These are phyloP conservation scores for Heritiera littoralis DNA, from an alignment of 345 rosid species.

Conservation along the genomic window DNA sequence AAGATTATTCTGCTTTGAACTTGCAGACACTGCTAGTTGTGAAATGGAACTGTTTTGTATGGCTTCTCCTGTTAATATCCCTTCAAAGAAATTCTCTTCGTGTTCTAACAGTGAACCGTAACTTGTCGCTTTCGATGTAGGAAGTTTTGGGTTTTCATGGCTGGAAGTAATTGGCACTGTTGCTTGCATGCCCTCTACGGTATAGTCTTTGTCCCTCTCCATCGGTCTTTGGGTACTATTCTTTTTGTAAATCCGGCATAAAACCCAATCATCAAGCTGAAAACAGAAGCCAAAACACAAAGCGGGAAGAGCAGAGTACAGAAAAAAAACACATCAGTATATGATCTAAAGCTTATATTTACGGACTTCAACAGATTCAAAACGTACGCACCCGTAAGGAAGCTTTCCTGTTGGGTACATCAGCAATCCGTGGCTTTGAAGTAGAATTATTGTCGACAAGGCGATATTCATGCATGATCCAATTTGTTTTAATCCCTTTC, in stretches of 20 bases:
- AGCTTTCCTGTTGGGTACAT: conserved; percentile 40
- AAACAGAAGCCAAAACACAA: not conserved
- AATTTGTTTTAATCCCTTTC: conserved; percentile 64
- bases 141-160: conserved; percentile 18
- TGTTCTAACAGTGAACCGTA: conserved; percentile 47
- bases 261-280: conserved; percentile 78
- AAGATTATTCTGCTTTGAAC: conserved; percentile 28
- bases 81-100: conserved; percentile 59
- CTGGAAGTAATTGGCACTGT: not conserved
- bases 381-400: conserved; percentile 60
- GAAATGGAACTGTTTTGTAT: conserved; percentile 27
- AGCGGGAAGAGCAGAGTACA: no score
- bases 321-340: not conserved
- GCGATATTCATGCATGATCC: conserved; percentile 82
- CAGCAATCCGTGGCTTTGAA: conserved; percentile 40
- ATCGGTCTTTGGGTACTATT: conserved; percentile 55
- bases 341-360: not conserved
- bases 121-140: conserved; percentile 20
- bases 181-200: conserved; percentile 51
- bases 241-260: conserved; percentile 75
- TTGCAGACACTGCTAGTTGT: conserved; percentile 24
- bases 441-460: conserved; percentile 36
- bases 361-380: not conserved
- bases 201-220: conserved; percentile 43
- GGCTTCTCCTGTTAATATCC: conserved; percentile 39